Percentiles rank a stretch among this genome's conserved stretches.
phyloP scores from a whole-genome alignment of 495 filamentous ascomycete genomes.

The Aspergillus taichungensis region DNA sequence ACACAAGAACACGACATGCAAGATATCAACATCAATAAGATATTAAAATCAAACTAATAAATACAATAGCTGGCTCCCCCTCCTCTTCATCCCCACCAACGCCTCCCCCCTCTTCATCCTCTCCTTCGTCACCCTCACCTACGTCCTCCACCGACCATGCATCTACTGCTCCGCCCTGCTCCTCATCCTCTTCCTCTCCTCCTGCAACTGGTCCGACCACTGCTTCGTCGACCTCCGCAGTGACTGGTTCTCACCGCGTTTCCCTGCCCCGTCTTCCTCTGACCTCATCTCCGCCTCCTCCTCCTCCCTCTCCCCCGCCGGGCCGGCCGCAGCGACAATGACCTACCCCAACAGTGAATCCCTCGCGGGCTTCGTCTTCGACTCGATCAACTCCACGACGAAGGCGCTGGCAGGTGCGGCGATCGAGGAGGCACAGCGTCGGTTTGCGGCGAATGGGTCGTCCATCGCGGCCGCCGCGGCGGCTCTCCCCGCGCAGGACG shows the following conservation, averaged over 20 bases:
- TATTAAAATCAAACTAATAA: conserved; percentile 12
- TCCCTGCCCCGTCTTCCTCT: conserved; percentile 21
- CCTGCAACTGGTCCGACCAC: conserved; percentile 83
- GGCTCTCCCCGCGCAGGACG: conserved; percentile 22
- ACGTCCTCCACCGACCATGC: conserved; percentile 82
- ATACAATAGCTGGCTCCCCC: conserved; percentile 41
- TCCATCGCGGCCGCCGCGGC: neutral
- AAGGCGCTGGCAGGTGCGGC: conserved; percentile 58
- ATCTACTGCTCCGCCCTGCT: conserved; percentile 87
- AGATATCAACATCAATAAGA: conserved; percentile 40
- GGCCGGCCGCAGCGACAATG: conserved; percentile 10
- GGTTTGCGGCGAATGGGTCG: conserved; percentile 23
- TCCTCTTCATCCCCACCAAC: conserved; percentile 51
- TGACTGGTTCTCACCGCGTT: conserved; percentile 74
- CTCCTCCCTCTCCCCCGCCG: conserved; percentile 12
- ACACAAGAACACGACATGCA: neutral
- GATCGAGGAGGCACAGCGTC: conserved; percentile 50
- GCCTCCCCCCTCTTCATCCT: conserved; percentile 80
- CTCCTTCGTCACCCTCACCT: conserved; percentile 82
- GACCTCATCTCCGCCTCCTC: conserved; percentile 1
- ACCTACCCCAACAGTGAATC: conserved; percentile 17
- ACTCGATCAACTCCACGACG: conserved; percentile 58
- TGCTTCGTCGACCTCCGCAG: conserved; percentile 79
- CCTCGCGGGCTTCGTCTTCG: conserved; percentile 45
- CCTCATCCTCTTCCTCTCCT: conserved; percentile 78